Conservation (phyloP, 2,329 filamentous ascomycete genomes). For the Aspergillus fumigatus region DNA sequence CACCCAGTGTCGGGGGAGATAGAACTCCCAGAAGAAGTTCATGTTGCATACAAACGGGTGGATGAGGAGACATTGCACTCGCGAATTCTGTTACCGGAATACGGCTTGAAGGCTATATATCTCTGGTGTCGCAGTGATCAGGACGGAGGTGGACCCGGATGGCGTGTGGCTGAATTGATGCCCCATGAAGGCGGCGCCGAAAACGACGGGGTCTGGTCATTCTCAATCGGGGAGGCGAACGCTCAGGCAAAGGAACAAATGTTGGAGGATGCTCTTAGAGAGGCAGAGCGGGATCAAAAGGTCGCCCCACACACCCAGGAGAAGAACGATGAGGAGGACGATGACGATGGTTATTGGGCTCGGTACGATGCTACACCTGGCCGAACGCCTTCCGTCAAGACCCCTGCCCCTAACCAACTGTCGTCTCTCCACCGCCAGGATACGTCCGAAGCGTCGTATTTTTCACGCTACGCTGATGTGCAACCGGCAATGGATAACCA, state of each 20-base stretch:
- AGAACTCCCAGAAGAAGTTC: conserved; percentile 55
- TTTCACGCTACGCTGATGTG: conserved; percentile 57
- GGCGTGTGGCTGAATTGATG: conserved; percentile 58
- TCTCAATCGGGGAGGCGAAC: conserved; percentile 52
- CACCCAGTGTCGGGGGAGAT: conserved; percentile 63
- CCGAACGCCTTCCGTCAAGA: conserved; percentile 44
- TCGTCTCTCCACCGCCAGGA: conserved; percentile 26
- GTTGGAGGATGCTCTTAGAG: conserved; percentile 33
- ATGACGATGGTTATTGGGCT: conserved; percentile 63
- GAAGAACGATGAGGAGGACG: conserved; percentile 46
- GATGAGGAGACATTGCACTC: conserved; percentile 60
- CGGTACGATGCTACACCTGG: conserved; percentile 57
- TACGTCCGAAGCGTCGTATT: conserved; percentile 55
- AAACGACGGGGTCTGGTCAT: conserved; percentile 49
- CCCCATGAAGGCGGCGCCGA: conserved; percentile 47
- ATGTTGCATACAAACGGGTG: conserved; percentile 53
- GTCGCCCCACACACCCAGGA: conserved; percentile 13
- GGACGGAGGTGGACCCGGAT: conserved; percentile 48
- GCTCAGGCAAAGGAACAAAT: conserved; percentile 37
- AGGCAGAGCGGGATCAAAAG: conserved; percentile 21
- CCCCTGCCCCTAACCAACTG: conserved; percentile 24
- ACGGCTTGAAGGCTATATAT: conserved; percentile 52
- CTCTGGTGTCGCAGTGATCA: conserved; percentile 59
- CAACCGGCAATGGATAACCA: conserved; percentile 61
- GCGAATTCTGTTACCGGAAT: conserved; percentile 51